Evolutionary conservation across 768 basidiomycete species (phyloP), one percentile per base, ranked within the genome.

Genomic region (Zangia roseola): DNA sequence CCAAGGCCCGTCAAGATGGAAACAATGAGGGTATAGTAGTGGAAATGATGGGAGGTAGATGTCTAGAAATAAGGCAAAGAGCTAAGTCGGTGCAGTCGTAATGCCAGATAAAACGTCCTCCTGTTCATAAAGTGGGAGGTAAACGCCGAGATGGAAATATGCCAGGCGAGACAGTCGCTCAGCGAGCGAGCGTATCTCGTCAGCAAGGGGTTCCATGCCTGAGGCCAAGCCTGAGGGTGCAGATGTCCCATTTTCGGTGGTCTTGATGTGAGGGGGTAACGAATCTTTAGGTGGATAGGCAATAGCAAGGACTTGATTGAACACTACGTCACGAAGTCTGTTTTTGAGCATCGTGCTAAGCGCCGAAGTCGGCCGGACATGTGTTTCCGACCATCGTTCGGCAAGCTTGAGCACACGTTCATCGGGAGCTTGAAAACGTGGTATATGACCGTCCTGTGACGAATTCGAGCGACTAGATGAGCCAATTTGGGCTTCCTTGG

Each of bases 81-180:
- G 47, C 55, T 56, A 65, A 10, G 50, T 4, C 28, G 55, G 52
- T 55, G 51, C 28, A 17, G 33, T 52, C 48, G 51, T 53, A 7
- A 64, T 53, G 44, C 55, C 38, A 40, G 65, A 64, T 49, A 60
- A 45, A 55, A 62, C 47, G 53, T 77, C 80, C 52, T 82, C 77
- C 58, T 79, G 78, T 67, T 88, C 83, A 69, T 93, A 93, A 47
- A 91, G 64, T n/a, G 80, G 79, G 31, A 87, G 72, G 66, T 88
- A 91, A 43, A 88, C 83, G 54, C 82, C 79, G 44, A 89, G 73
- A 65, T 93, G 88, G 56, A 90, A 83, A 40, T 80, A 71, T 3
- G 84, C 83, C 45, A 94, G 75, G 50, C 84, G 82, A 37, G 84
- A 77, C 30, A 91, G 75, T 61, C 86, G 81, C 58, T 88, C 83